Base-by-base conservation (phyloP, 2,329 filamentous ascomycete genomes). In the Cercospora berteroae region DNA sequence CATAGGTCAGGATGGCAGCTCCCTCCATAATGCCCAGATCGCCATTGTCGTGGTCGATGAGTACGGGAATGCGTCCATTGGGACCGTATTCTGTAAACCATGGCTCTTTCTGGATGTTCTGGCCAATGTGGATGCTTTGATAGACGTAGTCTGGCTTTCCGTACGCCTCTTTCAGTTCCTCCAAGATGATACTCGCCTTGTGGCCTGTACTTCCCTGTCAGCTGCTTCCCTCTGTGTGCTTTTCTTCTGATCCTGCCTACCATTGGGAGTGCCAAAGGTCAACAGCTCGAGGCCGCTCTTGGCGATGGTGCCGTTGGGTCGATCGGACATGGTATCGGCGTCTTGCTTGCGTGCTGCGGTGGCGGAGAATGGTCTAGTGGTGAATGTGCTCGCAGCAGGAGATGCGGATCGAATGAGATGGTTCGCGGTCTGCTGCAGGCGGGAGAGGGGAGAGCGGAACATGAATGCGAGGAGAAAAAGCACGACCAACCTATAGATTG, bases 101-200 rank as follows among this genome's bases (percentile, higher is more conserved):
- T 1, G 84, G 81, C 80, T 90, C 83, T 77, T 90, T 90, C 72
- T 90, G 89, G 29, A 88, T 84, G 79, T 89, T 88, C 73, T 87
- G 82, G 66, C 74, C 73, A 70, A 88, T 90, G 78, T 89, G 83
- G 76, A 90, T 83, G 65, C 75, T 73, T 72, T 90, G 87, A 72
- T 78, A 84, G 4, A 85, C 85, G 78, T 89, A 90, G 13, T 86
- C 81, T 13, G 73, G 74, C 66, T 83, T 81, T 62, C 86, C 87
- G 69, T 90, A 90, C 12, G 85, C 85, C n/a, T 84, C 87, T 72
- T 87, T 88, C 60, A 90, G 80, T 79, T 90, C 88, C 75, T 90
- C 88, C 44, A 90, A 83, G 20, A 90, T 73, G 70, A 90, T 86
- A 66, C 83, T 85, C 33, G 80, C 82, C 75, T 90, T 90, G 79